A percentile compares a stretch with the other conserved stretches of the same genome.
These are phyloP conservation scores for Backusella parvicylindrica DNA, from an alignment of 192 early-diverging fungal genomes.

Conservation along the genomic window DNA sequence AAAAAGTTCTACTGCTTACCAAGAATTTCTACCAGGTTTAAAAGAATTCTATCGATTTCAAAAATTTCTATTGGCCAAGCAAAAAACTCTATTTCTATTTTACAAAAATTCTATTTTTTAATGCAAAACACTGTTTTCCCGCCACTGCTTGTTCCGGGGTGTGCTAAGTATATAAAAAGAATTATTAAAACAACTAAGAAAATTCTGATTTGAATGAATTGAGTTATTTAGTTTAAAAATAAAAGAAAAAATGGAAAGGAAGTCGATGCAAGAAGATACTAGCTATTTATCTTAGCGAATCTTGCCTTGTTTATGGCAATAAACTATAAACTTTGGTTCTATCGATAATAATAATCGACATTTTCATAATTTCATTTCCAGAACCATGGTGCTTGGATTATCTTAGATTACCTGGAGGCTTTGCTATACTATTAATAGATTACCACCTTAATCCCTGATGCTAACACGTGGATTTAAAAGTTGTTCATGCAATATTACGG, in stretches of 20 bases:
- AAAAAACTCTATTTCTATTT: too few species aligned
- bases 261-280: neutral
- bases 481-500: neutral
- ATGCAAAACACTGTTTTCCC: neutral
- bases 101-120: conserved; percentile 1
- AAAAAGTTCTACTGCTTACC: neutral
- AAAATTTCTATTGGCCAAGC: neutral
- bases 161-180: neutral
- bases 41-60: neutral
- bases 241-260: neutral
- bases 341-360: neutral
- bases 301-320: too few species aligned
- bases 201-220: neutral
- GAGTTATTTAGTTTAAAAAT: neutral
- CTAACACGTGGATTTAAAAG: neutral
- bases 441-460: neutral
- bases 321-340: neutral
- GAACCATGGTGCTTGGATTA: neutral
- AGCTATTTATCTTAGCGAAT: neutral
- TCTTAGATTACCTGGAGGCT: neutral
- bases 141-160: neutral
- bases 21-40: neutral
- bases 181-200: neutral
- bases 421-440: neutral
- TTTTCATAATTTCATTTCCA: neutral